A percentile compares a stretch with the other conserved stretches of the same genome.
phyloP scores from a whole-genome alignment of 495 filamentous ascomycete species.

The Talaromyces stipitatus region DNA sequence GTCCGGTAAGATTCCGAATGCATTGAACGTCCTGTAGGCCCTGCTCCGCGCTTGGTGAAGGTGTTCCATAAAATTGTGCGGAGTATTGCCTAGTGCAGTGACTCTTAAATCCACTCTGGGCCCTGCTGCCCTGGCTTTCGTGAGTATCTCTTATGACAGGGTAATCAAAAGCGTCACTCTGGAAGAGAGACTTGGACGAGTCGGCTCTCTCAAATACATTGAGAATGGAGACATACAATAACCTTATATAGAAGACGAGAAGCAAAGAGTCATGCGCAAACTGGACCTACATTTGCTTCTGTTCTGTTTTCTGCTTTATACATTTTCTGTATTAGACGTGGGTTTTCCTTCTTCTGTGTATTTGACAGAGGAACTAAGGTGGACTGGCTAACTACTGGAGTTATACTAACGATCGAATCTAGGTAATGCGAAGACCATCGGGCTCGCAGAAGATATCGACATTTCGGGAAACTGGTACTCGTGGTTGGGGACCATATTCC shows the following conservation, averaged over 20 bases:
- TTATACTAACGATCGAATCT: slow-evolving; percentile 10
- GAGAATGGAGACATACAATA: not conserved
- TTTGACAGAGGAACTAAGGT: too few relatives aligned
- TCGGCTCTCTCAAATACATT: not conserved
- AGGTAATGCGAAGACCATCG: slow-evolving; percentile 14
- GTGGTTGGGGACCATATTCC: slow-evolving; percentile 29
- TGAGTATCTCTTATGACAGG: too few relatives aligned
- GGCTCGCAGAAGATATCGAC: slow-evolving; percentile 13
- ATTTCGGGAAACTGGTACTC: slow-evolving; percentile 14
- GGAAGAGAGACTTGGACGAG: not conserved
- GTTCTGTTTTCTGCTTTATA: slow-evolving; percentile 26
- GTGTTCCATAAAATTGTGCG: too few relatives aligned
- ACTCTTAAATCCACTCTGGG: not conserved
- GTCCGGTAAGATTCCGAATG: not conserved
- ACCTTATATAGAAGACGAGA: slow-evolving; percentile 13
- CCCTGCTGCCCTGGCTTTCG: not conserved
- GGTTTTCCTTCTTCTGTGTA: too few relatives aligned
- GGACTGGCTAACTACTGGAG: too few relatives aligned
- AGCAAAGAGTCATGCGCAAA: slow-evolving; percentile 23
- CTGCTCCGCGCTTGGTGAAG: too few relatives aligned
- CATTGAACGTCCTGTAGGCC: not conserved
- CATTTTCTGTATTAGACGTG: slow-evolving; percentile 16
- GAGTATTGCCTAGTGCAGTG: too few relatives aligned
- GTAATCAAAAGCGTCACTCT: not conserved
- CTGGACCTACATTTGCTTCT: slow-evolving; percentile 29